These are phyloP conservation scores for Rubus idaeus DNA, from an alignment of 306 rosid species.

Conservation along the genomic window DNA sequence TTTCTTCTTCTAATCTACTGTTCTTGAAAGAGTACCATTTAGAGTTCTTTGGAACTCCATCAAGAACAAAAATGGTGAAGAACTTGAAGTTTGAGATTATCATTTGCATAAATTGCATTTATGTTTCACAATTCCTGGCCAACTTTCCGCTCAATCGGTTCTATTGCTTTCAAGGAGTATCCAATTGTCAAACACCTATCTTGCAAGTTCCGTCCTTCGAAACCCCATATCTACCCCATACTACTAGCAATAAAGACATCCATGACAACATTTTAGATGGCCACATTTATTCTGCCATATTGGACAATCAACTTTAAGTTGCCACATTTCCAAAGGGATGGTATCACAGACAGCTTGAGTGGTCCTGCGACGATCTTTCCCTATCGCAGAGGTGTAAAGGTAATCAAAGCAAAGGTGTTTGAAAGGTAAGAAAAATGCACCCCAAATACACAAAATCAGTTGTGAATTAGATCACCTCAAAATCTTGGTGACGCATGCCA, in stretches of 20 bases:
- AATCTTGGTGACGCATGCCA: not conserved
- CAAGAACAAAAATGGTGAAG: not conserved
- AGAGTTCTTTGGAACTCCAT: not conserved
- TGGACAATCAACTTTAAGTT: not conserved
- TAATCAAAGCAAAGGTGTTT: not conserved
- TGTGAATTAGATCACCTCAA: not conserved
- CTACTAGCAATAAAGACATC: not conserved
- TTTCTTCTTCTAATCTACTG: not conserved
- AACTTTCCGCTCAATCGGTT: not conserved
- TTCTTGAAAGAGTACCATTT: not conserved
- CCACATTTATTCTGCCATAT: not conserved
- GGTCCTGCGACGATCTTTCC: not conserved
- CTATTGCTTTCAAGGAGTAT: not conserved
- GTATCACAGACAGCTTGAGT: not conserved
- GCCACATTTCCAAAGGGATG: not conserved
- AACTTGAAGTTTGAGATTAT: not conserved
- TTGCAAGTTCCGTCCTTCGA: not conserved
- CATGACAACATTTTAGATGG: not conserved
- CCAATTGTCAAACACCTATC: not conserved
- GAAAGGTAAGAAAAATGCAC: not conserved
- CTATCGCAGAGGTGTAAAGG: not conserved
- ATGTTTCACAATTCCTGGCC: not conserved
- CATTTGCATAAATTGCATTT: not conserved
- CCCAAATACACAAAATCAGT: not conserved
- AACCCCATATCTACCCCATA: not conserved